Conservation (phyloP, 495 filamentous ascomycete species). For the Talaromyces trachyspermus region DNA sequence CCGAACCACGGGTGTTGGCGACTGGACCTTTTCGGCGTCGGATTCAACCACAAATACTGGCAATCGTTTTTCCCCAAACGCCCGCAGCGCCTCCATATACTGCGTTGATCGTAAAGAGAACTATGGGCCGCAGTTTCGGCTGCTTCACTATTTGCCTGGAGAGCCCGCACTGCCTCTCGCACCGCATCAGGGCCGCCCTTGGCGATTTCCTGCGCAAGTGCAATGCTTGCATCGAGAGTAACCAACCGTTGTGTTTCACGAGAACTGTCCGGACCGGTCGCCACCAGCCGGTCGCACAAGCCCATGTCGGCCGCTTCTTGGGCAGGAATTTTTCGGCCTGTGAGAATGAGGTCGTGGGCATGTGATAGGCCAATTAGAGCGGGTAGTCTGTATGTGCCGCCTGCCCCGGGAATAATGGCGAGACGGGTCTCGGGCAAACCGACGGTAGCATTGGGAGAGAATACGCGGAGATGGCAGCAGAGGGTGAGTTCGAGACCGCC, state of each 20-base stretch:
- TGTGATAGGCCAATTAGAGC: constrained; percentile 62
- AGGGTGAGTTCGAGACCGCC: constrained; percentile 92
- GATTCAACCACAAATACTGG: too few relatives aligned
- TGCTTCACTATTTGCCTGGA: constrained; percentile 71
- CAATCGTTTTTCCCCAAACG: too few relatives aligned
- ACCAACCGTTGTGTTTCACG: constrained; percentile 48
- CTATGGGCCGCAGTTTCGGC: too few relatives aligned
- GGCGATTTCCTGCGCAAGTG: constrained; percentile 72
- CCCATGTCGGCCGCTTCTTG: constrained; percentile 77
- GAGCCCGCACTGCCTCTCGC: constrained; percentile 61
- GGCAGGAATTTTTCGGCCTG: constrained; percentile 69
- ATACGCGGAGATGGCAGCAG: constrained; percentile 75
- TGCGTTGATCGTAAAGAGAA: too few relatives aligned
- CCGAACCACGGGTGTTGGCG: too few relatives aligned
- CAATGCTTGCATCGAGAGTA: constrained; percentile 65
- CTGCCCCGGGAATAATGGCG: constrained; percentile 89
- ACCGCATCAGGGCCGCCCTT: constrained; percentile 78
- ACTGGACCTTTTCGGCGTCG: too few relatives aligned
- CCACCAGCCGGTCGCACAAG: constrained; percentile 75
- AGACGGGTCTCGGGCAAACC: constrained; percentile 85
- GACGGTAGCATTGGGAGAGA: constrained; percentile 62
- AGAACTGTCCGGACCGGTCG: constrained; percentile 48
- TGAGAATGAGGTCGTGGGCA: constrained; percentile 77
- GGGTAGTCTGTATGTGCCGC: constrained; percentile 84
- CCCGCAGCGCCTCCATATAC: too few relatives aligned